Base-by-base conservation (phyloP, 805 yeast species). In the Priceomyces haplophilus region DNA sequence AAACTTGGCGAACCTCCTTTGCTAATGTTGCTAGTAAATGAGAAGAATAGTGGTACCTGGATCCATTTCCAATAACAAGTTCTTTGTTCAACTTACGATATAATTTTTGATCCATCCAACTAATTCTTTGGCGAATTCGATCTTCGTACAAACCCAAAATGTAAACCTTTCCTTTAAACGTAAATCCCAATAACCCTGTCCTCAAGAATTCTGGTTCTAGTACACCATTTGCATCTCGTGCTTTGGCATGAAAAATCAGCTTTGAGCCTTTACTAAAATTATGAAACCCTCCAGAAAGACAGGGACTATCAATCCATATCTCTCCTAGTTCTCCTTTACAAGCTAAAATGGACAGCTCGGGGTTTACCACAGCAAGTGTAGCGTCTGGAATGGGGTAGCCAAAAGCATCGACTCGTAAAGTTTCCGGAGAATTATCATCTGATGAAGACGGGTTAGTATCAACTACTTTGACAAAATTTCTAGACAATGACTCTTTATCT, bases 341-440 rank as follows among this genome's bases (percentile, higher is more conserved):
- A 3, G 88, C 85, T 13, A 93, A 66, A 2, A 82, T 69, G 29
- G 83, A 76, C 45, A 91, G 88, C 46, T 93, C 98, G 0, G 98
- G 98, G 58, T 95, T 89, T 0, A 93, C 98, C 21, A 93, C 79
- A 0, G 97, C 97, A 24, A 91, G 61, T 0, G 95, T 87, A 0
- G 97, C 91, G 65, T 91, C 97, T 0, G 97, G 97, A 1, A 93
- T 62, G 1, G 99, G 98, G 55, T 75, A 88, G 0, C 99, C 99
- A 72, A 91, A 93, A 0, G 97, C 85, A 13, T 95, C 95, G 0
- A 93, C 83, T 39, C 95, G 70, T 33, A 88, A 65, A 40, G 55
- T 41, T 29, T 64, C 67, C n/a, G 46, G 61, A 35, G 56, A 55
- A 46, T 50, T 61, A 47, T 73, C 78, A 25, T 79, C 80, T 1